Conservation (phyloP, 768 basidiomycete genomes). For the Termitomyces sp. region DNA sequence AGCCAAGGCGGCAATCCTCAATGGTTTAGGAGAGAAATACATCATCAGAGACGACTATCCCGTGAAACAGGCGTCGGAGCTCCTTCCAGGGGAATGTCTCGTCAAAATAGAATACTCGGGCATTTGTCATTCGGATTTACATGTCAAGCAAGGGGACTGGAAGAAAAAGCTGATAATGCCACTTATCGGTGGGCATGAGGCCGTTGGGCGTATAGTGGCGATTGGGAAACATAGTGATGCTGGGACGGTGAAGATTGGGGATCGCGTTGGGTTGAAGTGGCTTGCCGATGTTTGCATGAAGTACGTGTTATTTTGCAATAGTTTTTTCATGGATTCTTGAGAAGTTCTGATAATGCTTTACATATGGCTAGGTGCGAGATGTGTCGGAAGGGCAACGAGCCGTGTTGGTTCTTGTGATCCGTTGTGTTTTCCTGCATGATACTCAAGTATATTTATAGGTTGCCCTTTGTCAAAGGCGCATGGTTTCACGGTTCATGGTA, state of each 20-base stretch:
- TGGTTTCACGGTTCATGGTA: constrained; percentile 68
- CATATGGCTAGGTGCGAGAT: constrained; percentile 50
- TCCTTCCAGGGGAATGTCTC: constrained; percentile 63
- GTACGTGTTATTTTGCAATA: constrained; percentile 18
- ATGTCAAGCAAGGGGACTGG: constrained; percentile 61
- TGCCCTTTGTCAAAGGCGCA: constrained; percentile 45
- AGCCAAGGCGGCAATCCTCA: constrained; percentile 36
- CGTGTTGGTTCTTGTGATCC: constrained; percentile 20
- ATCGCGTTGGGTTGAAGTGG: constrained; percentile 81
- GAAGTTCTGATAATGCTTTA: neutral
- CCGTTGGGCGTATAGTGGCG: constrained; percentile 74
- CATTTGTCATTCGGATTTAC: constrained; percentile 74
- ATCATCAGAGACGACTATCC: constrained; percentile 41
- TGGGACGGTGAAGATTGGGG: constrained; percentile 59
- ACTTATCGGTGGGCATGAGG: constrained; percentile 77
- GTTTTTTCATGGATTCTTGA: neutral
- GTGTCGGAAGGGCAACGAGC: constrained; percentile 66
- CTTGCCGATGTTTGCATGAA: constrained; percentile 38
- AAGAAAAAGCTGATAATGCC: constrained; percentile 47
- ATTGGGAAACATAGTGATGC: constrained; percentile 58
- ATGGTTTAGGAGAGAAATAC: constrained; percentile 26
- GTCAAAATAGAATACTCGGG: constrained; percentile 66
- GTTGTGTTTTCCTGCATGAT: neutral
- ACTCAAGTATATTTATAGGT: constrained; percentile 24
- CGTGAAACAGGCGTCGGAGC: constrained; percentile 53